Evolutionary conservation across 2,329 filamentous ascomycete genomes (phyloP).

Genomic region (Colletotrichum sojae): DNA sequence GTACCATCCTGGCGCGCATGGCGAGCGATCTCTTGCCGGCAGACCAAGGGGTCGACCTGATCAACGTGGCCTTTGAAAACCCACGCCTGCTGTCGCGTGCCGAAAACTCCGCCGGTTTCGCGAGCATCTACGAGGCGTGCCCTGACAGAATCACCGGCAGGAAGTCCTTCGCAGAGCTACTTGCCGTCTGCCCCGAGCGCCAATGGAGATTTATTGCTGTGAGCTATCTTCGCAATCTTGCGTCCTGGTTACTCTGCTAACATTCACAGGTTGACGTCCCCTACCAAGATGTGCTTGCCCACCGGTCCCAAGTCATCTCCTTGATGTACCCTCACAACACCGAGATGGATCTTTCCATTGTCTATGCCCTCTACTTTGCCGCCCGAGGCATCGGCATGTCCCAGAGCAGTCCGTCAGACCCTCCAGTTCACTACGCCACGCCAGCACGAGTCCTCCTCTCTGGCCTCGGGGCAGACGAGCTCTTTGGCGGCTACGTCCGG

Average conservation of each 20-base stretch:
- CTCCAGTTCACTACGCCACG: conserved; percentile 69
- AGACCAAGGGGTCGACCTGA: conserved; percentile 82
- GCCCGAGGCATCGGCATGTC: conserved; percentile 77
- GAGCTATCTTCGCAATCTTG: conserved; percentile 46
- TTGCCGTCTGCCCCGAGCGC: conserved; percentile 76
- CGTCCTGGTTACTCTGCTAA: not conserved
- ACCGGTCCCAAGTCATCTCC: conserved; percentile 78
- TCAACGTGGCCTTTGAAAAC: conserved; percentile 98
- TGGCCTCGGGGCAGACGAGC: conserved; percentile 93
- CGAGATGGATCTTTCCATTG: conserved; percentile 98
- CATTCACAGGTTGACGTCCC: conserved; percentile 79
- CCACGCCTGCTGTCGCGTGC: conserved; percentile 76
- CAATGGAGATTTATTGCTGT: conserved; percentile 87
- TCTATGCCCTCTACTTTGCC: conserved; percentile 94
- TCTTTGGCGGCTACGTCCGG: conserved; percentile 93
- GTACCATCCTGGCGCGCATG: conserved; percentile 87
- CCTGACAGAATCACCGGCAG: conserved; percentile 92
- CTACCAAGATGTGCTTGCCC: conserved; percentile 79
- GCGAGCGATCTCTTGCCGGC: conserved; percentile 81
- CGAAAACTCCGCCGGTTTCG: conserved; percentile 44
- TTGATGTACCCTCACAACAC: conserved; percentile 96
- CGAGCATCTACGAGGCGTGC: conserved; percentile 80
- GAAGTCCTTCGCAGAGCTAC: conserved; percentile 83
- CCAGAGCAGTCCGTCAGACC: conserved; percentile 48
- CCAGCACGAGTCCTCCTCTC: conserved; percentile 88